Base-by-base conservation (phyloP, 2,329 filamentous ascomycete genomes). In the Mycocentrospora acerina region DNA sequence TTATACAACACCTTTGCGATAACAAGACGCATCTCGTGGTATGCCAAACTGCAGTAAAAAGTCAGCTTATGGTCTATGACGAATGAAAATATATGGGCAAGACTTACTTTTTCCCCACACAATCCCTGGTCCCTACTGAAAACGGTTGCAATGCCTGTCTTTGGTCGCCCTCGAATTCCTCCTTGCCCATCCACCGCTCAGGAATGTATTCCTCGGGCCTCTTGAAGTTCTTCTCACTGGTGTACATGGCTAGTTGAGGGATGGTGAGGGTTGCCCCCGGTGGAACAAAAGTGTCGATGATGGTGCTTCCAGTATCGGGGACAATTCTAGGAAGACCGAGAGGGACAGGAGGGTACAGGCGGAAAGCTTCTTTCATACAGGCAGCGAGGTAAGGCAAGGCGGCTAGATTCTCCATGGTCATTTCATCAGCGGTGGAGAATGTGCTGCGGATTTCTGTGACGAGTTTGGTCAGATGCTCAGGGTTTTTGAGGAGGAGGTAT, bases 1-100 rank as follows among this genome's bases (percentile, higher is more conserved):
- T 61, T 51, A 39, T 57, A 69, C 4, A 70, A 33, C 0, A 70
- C 34, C 14, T 65, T 69, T 5, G 66, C 47, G 4, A 68, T 45
- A n/a, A 72, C 62, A 1, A 71, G 52, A 3, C 69, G 69, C 59
- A 71, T 69, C 44, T 72, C 70, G 15, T 72, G 60, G 30, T 60
- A 60, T 10, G 64, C 65, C 50, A 69, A 50, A 18, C 62, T 67
- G 19, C 2, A 27, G 7, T 22, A 22, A 22, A n/a, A 22, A 22
- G 19, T 22, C 19, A 22, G 19, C 9, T 9, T 9, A 22, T 22
- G 19, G 5, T 22, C 19, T 22, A 22, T 6, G 9, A 22, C 19
- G 19, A 18, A 32, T 28, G 2, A 9, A 14, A 14, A 33, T n/a
- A 4, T 13, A 24, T 6, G 11, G 29, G 4, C 24, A 13, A 24